Percentiles rank a stretch among this genome's conserved stretches.
Conservation (phyloP, 176 grass and related monocot species). For the Paspalum vaginatum region DNA sequence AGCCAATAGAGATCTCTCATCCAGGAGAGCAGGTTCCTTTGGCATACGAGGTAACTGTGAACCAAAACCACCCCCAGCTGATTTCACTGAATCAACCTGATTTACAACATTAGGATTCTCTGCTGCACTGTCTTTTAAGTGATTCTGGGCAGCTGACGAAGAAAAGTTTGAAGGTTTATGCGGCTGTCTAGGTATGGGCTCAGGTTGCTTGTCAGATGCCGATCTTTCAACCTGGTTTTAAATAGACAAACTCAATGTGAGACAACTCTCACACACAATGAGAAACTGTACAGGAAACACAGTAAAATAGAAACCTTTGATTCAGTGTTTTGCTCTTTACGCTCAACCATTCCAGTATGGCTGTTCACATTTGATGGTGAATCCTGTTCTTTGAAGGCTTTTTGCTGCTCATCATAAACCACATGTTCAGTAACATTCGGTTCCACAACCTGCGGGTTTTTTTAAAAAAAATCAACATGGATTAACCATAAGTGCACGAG, state of each 20-base stretch:
- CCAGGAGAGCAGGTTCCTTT: conserved; percentile 74
- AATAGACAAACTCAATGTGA: conserved; percentile 3
- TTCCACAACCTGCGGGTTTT: conserved; percentile 47
- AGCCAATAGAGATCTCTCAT: conserved; percentile 85
- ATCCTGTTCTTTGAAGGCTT: conserved; percentile 35
- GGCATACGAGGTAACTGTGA: conserved; percentile 31
- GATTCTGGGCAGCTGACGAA: conserved; percentile 38
- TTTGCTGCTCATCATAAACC: conserved; percentile 49
- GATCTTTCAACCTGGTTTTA: conserved; percentile 47
- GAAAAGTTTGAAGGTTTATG: conserved; percentile 38
- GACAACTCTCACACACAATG: neutral
- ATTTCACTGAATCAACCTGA: conserved; percentile 38
- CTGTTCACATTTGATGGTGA: conserved; percentile 45
- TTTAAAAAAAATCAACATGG: neutral
- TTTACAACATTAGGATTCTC: conserved; percentile 55
- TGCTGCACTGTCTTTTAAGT: conserved; percentile 34
- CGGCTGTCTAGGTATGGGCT: conserved; percentile 44
- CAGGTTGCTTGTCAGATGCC: conserved; percentile 46
- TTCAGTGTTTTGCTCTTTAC: conserved; percentile 57
- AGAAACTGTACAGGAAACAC: neutral
- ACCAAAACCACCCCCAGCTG: conserved; percentile 30
- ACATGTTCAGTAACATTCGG: conserved; percentile 47
- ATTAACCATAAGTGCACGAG: neutral
- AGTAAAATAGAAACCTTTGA: conserved; percentile 59
- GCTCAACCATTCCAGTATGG: conserved; percentile 49